Conservation (phyloP, 345 rosid species). For the Euclidium syriacum region DNA sequence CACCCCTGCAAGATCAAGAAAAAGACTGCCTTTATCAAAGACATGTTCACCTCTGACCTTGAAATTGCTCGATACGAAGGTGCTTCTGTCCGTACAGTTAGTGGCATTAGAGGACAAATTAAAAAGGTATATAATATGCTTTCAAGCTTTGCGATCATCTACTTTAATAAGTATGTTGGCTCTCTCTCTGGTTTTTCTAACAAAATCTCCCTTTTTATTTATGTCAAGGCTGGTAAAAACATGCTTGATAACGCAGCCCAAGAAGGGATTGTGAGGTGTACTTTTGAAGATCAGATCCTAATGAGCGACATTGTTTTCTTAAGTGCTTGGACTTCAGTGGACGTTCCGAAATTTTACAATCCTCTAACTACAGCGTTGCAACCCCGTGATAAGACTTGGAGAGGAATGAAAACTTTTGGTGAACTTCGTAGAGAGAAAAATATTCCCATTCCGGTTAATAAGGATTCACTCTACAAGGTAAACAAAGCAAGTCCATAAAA, state of each 20-base stretch:
- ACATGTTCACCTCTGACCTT: constrained; percentile 95
- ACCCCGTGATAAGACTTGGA: constrained; percentile 72
- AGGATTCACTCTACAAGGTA: constrained; percentile 90
- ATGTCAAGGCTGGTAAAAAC: constrained; percentile 75
- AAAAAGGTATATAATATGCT: constrained; percentile 58
- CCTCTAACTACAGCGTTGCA: constrained; percentile 88
- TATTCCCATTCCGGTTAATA: constrained; percentile 69
- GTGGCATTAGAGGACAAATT: constrained; percentile 92
- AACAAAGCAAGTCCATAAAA: background rate
- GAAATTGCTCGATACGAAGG: constrained; percentile 91
- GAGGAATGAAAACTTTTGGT: constrained; percentile 86
- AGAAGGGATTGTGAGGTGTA: constrained; percentile 92
- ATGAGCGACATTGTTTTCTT: constrained; percentile 89
- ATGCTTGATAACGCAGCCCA: constrained; percentile 65
- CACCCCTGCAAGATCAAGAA: constrained; percentile 84
- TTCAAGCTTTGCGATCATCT: background rate
- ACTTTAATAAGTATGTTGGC: background rate
- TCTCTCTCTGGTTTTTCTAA: background rate
- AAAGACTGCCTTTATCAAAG: constrained; percentile 79
- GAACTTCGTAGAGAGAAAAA: constrained; percentile 71
- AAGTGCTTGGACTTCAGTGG: constrained; percentile 79
- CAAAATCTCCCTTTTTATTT: background rate
- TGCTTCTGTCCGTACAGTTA: constrained; percentile 73
- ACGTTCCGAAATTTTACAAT: constrained; percentile 67
- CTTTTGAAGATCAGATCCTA: constrained; percentile 88